Conservation (phyloP, 768 basidiomycete species). For the Hericium rajendrae region DNA sequence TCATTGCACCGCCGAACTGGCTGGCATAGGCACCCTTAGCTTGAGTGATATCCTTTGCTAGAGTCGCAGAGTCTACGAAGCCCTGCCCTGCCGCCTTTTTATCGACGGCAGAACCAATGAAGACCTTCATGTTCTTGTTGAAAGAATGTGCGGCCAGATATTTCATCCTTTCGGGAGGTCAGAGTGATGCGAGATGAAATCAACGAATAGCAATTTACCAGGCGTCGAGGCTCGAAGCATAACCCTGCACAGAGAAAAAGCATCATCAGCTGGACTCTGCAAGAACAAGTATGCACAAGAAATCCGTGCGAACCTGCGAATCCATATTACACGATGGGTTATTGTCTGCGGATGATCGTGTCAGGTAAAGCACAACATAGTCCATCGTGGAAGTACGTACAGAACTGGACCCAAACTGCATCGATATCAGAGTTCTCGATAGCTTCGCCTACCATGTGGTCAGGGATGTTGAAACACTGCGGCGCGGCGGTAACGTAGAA, state of each 20-base stretch:
- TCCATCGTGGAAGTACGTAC: slow-evolving; percentile 12
- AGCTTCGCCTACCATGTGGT: slow-evolving; percentile 23
- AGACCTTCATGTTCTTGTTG: neutral
- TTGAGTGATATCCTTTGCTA: neutral
- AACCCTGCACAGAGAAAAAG: neutral
- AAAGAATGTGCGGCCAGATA: neutral
- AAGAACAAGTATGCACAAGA: neutral
- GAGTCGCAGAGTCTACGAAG: neutral
- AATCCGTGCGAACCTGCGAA: neutral
- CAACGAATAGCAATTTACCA: neutral
- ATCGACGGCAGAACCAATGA: neutral
- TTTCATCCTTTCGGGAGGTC: neutral
- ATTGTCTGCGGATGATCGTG: neutral
- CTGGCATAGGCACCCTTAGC: neutral
- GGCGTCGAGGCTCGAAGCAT: neutral
- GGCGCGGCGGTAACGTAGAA: neutral
- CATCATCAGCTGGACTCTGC: neutral
- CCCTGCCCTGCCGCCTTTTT: neutral
- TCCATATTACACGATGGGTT: neutral
- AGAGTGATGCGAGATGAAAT: neutral
- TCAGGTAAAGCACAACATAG: neutral
- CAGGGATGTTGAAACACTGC: slow-evolving; percentile 16
- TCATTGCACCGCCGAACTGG: neutral
- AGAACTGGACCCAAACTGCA: slow-evolving; percentile 41
- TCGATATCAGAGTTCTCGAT: slow-evolving; percentile 28